phyloP scores from a whole-genome alignment of 331 rosid species.

The Acacia pycnantha region DNA sequence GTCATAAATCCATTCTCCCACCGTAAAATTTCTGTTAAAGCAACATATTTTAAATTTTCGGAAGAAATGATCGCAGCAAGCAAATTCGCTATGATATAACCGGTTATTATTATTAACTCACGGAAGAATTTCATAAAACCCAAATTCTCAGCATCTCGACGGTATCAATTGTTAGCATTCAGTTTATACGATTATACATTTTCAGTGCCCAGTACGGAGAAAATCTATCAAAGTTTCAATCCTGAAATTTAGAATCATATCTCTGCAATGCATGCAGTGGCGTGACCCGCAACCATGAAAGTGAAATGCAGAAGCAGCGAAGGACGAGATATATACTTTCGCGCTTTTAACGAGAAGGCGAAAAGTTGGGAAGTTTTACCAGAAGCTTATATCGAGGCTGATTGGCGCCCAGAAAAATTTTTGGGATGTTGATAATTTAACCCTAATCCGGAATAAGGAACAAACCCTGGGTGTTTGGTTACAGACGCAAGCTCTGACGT shows the following conservation, averaged over 20 bases:
- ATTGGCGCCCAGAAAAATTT: slow-evolving; percentile 11
- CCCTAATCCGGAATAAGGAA: slow-evolving; percentile 72
- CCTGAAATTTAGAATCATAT: background rate
- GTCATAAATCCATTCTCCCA: background rate
- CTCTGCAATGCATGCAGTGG: background rate
- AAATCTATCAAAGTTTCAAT: background rate
- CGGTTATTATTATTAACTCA: background rate
- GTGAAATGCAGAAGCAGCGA: background rate
- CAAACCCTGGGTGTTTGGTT: slow-evolving; percentile 50
- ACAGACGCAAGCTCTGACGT: slow-evolving; percentile 17
- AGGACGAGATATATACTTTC: background rate
- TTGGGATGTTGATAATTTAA: background rate
- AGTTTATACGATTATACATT: background rate
- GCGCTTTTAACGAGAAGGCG: background rate
- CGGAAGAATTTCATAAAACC: slow-evolving; percentile 5
- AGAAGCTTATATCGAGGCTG: slow-evolving; percentile 17
- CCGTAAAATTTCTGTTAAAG: background rate
- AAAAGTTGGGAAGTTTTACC: slow-evolving; percentile 23
- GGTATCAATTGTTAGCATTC: background rate
- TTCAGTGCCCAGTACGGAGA: background rate
- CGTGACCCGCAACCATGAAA: background rate
- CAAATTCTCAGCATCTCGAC: background rate
- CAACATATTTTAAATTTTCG: background rate
- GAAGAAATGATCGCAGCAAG: background rate
- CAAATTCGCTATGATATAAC: background rate